Percentiles rank a stretch among this genome's conserved stretches.
Conservation (phyloP, 148 eudicot genomes). For the Limonium bicolor region DNA sequence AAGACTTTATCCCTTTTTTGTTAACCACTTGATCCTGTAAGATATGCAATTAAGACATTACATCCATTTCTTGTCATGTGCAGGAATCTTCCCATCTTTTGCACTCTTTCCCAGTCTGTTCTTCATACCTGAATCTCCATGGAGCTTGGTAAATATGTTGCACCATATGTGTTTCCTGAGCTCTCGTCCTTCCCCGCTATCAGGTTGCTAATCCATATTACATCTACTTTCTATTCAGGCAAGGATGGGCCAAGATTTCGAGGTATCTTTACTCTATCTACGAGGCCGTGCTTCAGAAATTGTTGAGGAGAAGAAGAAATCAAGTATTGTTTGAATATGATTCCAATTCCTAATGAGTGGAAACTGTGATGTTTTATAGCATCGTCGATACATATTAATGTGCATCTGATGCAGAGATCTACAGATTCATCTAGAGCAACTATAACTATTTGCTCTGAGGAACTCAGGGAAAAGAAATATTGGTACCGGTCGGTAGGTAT, state of each 20-base stretch:
- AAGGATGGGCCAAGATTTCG: constrained; percentile 82
- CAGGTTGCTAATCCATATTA: too few relatives aligned
- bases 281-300: constrained; percentile 58
- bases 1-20: too few relatives aligned
- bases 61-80: constrained; percentile 3
- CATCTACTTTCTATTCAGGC: too few relatives aligned
- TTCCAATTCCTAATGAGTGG: too few relatives aligned
- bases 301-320: constrained; percentile 29
- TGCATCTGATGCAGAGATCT: constrained; percentile 34
- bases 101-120: constrained; percentile 75
- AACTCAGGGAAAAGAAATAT: constrained; percentile 45
- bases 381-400: neutral
- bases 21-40: too few relatives aligned
- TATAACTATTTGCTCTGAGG: constrained; percentile 40
- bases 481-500: constrained; percentile 86
- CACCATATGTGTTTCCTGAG: too few relatives aligned
- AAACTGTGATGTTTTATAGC: neutral
- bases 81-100: constrained; percentile 66
- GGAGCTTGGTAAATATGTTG: constrained; percentile 89
- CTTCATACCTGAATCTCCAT: constrained; percentile 89
- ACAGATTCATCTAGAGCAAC: constrained; percentile 51
- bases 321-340: constrained; percentile 15
- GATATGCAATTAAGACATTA: too few relatives aligned
- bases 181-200: too few relatives aligned
- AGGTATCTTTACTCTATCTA: constrained; percentile 68